phyloP scores from a whole-genome alignment of 2,329 filamentous ascomycete species.

The Chrysoporthe puriensis region DNA sequence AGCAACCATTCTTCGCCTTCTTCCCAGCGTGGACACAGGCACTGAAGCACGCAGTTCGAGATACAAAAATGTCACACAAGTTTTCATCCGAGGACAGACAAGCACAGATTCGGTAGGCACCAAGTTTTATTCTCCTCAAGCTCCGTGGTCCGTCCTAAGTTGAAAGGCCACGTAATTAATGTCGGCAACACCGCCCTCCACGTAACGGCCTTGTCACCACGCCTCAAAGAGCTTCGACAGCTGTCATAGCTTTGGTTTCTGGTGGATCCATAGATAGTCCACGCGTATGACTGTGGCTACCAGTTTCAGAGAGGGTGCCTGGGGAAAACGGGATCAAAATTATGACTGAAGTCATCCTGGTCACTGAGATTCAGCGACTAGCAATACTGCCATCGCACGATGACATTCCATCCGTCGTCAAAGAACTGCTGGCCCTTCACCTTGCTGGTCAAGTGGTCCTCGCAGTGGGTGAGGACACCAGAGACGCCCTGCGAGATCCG shows the following conservation, averaged over 20 bases:
- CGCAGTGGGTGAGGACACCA: conserved; percentile 1
- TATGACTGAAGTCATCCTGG: not conserved
- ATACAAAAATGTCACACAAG: not conserved
- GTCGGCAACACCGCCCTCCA: not conserved
- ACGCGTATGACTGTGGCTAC: not conserved
- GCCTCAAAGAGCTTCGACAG: not conserved
- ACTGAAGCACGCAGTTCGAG: not conserved
- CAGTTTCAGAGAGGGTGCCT: not conserved
- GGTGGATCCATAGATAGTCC: not conserved
- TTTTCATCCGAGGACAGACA: not conserved
- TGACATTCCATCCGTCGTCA: conserved; percentile 15
- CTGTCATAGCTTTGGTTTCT: not conserved
- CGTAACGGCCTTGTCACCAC: not conserved
- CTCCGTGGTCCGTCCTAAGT: not conserved
- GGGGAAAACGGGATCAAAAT: not conserved
- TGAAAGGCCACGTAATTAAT: not conserved
- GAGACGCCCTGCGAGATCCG: not conserved
- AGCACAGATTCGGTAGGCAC: no score
- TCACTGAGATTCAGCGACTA: not conserved
- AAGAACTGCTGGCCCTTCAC: conserved; percentile 13
- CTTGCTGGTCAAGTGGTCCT: not conserved
- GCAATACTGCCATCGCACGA: not conserved
- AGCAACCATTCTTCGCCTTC: not conserved
- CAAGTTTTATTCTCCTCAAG: not conserved
- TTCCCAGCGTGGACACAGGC: no score